A percentile compares a stretch with the other conserved stretches of the same genome.
Conservation (phyloP, 2,329 filamentous ascomycete genomes). For the Talaromyces pinophilus region DNA sequence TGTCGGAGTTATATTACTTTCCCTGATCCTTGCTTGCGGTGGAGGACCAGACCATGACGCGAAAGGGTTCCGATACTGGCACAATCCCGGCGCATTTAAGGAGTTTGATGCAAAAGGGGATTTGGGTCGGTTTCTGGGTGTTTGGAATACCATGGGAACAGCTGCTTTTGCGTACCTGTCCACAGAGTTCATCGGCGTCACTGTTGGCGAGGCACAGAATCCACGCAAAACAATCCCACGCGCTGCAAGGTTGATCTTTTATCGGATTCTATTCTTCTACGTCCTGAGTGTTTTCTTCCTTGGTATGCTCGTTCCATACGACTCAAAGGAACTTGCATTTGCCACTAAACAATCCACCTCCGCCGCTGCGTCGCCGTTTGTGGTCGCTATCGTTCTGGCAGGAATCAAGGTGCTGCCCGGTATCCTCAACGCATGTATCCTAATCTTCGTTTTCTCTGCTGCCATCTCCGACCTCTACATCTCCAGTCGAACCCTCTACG, state of each 20-base stretch:
- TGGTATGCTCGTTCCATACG: constrained; percentile 72
- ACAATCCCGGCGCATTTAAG: constrained; percentile 58
- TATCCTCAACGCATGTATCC: constrained; percentile 70
- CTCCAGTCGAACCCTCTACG: constrained; percentile 71
- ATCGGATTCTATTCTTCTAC: constrained; percentile 77
- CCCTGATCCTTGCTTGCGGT: constrained; percentile 24
- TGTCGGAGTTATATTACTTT: constrained; percentile 37
- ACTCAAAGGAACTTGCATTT: constrained; percentile 60
- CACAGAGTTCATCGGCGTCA: constrained; percentile 72
- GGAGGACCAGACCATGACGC: constrained; percentile 50
- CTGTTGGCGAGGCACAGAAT: constrained; percentile 73
- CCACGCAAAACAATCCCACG: constrained; percentile 71
- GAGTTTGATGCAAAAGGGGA: constrained; percentile 44
- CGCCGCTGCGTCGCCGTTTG: constrained; percentile 68
- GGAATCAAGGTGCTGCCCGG: constrained; percentile 62
- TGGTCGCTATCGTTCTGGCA: constrained; percentile 66
- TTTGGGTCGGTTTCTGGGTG: constrained; percentile 56
- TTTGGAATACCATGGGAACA: constrained; percentile 69
- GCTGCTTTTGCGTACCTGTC: constrained; percentile 75
- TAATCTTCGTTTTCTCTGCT: constrained; percentile 73
- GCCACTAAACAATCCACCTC: constrained; percentile 33
- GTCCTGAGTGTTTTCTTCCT: constrained; percentile 69
- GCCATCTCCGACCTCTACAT: constrained; percentile 75
- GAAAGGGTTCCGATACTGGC: constrained; percentile 65
- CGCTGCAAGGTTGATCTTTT: constrained; percentile 75